Percentiles rank a stretch among this genome's conserved stretches.
Conservation (phyloP, 345 rosid species). For the Eucalyptus erythrocorys region DNA sequence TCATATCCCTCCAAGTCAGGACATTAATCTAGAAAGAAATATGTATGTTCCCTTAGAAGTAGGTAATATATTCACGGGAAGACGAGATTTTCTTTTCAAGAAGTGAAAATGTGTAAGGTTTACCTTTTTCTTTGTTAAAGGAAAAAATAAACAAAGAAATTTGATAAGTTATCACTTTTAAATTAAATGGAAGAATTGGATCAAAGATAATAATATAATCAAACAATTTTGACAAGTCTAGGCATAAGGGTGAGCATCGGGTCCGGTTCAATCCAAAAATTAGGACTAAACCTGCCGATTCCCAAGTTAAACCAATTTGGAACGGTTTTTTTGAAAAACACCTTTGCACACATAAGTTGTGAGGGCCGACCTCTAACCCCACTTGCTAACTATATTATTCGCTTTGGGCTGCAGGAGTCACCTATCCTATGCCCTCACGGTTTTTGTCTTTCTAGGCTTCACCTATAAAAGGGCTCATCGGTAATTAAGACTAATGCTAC, state of each 20-base stretch:
- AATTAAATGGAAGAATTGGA: background rate
- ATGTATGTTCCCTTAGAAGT: background rate
- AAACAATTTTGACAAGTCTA: background rate
- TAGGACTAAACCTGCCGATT: background rate
- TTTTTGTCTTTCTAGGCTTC: no score
- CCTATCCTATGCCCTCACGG: no score
- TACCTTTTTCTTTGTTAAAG: background rate
- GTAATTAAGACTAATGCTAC: no score
- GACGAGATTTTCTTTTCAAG: background rate
- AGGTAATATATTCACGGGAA: background rate
- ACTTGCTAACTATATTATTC: no score
- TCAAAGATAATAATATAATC: background rate
- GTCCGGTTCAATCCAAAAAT: background rate
- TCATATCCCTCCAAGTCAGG: background rate
- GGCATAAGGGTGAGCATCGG: background rate
- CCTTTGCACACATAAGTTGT: background rate
- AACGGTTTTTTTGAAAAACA: background rate
- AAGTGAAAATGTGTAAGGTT: background rate
- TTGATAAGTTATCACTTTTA: background rate
- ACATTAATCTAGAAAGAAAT: background rate
- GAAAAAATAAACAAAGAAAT: background rate
- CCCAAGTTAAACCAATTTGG: background rate
- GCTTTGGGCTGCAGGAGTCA: no score
- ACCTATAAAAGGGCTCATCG: no score
- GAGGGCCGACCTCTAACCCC: no score